Base-by-base conservation (phyloP, 495 filamentous ascomycete genomes). In the Tuber indicum region DNA sequence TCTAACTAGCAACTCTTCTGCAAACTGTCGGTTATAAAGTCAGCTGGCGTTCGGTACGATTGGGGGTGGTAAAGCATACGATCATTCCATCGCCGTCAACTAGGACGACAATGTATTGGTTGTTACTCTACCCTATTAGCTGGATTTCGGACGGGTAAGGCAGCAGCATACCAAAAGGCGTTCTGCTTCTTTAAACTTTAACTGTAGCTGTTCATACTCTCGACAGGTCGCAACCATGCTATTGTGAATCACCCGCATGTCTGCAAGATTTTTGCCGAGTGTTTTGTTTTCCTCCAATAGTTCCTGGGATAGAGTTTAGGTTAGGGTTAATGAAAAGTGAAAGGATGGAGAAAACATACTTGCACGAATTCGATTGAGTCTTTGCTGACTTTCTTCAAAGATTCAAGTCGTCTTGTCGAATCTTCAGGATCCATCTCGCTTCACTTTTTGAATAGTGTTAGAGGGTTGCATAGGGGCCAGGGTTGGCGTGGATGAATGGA, bases 21-120 rank as follows among this genome's bases (percentile, higher is more conserved):
- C 76, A 74, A 83, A 83, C 81, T 82, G 16, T 21, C 19, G 12
- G 47, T 36, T 21, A 44, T 58, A 79, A 43, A 58, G 71, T 80
- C 39, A 82, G 80, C 71, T 45, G 72, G 73, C 39, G 6, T 42
- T 36, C 19, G 26, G n/a, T 16, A 39, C 14, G 45, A 39, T 70
- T 43, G 44, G 36, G 44, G 49, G 74, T 58, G 74, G 52, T 39
- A 76, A 23, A 72, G 70, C 77, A 74, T 80, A 82, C 81, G 72
- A 82, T 82, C 81, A 83, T 83, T 52, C 81, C 81, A 76, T 83
- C 81, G 21, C 81, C 81, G 42, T 83, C 81, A 70, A 83, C 77
- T 44, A 83, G 81, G 41, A 82, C 81, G 52, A 83, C 74, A 74
- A 77, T 52, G n/a, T 82, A 82, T 32, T 26, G 14, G 70, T 82